Evolutionary conservation across 73 alveolate genomes (phyloP), one percentile per base, ranked within the genome.

Genomic region (Paraurostyla sp.): DNA sequence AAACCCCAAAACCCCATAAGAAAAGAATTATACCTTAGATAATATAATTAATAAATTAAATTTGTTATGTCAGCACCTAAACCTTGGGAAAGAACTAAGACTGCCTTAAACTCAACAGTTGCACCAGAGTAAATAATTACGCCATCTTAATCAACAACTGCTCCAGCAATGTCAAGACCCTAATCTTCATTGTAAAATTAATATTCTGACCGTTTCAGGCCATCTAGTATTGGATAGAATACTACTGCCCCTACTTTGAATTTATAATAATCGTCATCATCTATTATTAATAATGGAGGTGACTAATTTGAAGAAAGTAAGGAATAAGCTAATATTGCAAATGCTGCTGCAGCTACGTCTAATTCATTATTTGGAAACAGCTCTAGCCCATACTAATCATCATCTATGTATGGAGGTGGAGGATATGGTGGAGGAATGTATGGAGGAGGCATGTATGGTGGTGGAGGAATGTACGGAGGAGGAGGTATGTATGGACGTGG

Each of bases 51-150:
- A n/a, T n/a, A n/a, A n/a, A n/a, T n/a, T n/a, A n/a, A n/a, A n/a
- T n/a, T n/a, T n/a, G n/a, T n/a, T n/a, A 73, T 73, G 87, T 73
- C 87, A 73, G 87, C 87, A 73, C 87, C 87, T 43, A 73, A 73
- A 30, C 87, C 87, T 30, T 73, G 87, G 87, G 87, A 73, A 33
- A 16, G 87, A 48, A 30, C 87, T 9, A 42, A 43, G 30, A 73
- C 73, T 9, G 41, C 68, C 3, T 16, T 73, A 6, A 65, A 65
- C 32, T 20, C 87, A 13, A 45, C 60, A 1, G 11, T 20, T 2
- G 43, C 68, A 16, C 87, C 87, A 2, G 87, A 73, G 49, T 20
- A 73, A 25, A 73, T 73, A 11, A 73, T 73, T 23, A 71, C 87
- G 6, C 87, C 87, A 13, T 23, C 71, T 48, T 2, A n/a, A 4